Base-by-base conservation (phyloP, 805 yeast species). In the Saturnispora mendoncae region DNA sequence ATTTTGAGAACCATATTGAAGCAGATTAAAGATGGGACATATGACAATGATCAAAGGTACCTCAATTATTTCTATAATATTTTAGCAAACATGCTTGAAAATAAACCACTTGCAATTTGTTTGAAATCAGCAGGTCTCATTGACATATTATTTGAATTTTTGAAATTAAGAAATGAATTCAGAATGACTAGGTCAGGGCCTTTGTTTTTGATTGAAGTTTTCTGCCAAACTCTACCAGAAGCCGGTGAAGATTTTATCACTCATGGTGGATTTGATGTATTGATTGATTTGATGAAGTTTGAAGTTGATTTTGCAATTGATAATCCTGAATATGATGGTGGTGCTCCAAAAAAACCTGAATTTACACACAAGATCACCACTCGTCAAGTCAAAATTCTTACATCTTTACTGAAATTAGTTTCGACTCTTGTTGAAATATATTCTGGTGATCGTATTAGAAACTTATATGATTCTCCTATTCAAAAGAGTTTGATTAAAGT, bases 401-500 rank as follows among this genome's bases (percentile, higher is more conserved):
- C 74, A 46, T 70, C 78, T 31, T 56, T 83, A 38, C 60, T 86
- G 50, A 82, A 77, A 46, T 68, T 87, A 20, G 77, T 80, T 0
- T 60, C 75, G 18, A 72, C 77, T 47, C 59, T 87, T 35, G 67
- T 88, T 32, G 75, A 74, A 42, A 69, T 78, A n/a, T 86, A 84
- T 39, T 73, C 81, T 4, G 92, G 94, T 32, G 96, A 87, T 55
- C 69, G 92, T 44, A 73, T 86, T 53, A 74, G 95, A 57, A 85
- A 85, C 47, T 60, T 90, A 30, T 84, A 85, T 52, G 97, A 90
- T 53, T 84, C 96, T 0, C 78, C 87, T 0, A 62, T 90, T n/a
- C 60, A 88, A 14, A 53, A 61, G 23, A 70, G 82, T 23, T 61
- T 86, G 48, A 79, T 76, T 46, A 67, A 64, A 42, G 71, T 88